A percentile compares a stretch with the other conserved stretches of the same genome.
These are phyloP conservation scores for Aspergillus sergii DNA, from an alignment of 2,329 filamentous ascomycete species.

Conservation along the genomic window DNA sequence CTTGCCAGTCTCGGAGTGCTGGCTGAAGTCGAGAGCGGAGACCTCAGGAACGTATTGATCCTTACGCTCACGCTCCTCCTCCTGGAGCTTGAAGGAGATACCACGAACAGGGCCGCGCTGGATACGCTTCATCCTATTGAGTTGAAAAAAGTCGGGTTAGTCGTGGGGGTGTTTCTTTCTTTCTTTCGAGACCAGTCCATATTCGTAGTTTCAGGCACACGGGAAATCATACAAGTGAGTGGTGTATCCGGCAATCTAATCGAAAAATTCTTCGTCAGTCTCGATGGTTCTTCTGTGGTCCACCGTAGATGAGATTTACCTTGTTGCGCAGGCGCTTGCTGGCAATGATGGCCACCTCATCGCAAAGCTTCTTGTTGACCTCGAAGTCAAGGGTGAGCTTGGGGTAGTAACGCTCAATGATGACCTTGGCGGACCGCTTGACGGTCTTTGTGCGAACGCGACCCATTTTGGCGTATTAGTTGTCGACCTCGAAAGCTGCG, in stretches of 20 bases:
- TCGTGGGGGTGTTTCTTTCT: not conserved
- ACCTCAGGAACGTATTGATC: slow-evolving; percentile 99
- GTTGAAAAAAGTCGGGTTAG: slow-evolving; percentile 1
- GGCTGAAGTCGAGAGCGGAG: slow-evolving; percentile 96
- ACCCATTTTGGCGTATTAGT: slow-evolving; percentile 51
- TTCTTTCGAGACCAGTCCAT: not conserved
- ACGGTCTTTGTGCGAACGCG: slow-evolving; percentile 62
- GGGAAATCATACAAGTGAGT: slow-evolving; percentile 65
- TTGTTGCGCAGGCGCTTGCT: slow-evolving; percentile 99
- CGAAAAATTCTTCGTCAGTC: slow-evolving; percentile 1
- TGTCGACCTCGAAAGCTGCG: slow-evolving; percentile 12
- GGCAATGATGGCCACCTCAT: slow-evolving; percentile 99
- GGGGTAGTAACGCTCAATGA: slow-evolving; percentile 98
- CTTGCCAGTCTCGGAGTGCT: slow-evolving; percentile 82
- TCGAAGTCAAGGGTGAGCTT: slow-evolving; percentile 99
- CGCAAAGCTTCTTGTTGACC: slow-evolving; percentile 99
- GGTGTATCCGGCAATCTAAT: slow-evolving; percentile 93
- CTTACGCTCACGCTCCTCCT: slow-evolving; percentile 99
- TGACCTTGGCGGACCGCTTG: slow-evolving; percentile 95
- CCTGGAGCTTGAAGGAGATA: slow-evolving; percentile 99
- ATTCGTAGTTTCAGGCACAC: not conserved
- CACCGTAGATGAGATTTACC: slow-evolving; percentile 56
- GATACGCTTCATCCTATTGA: slow-evolving; percentile 87
- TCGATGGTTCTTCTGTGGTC: not conserved
- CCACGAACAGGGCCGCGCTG: slow-evolving; percentile 98